Percentiles rank a stretch among this genome's conserved stretches.
Conservation (phyloP, 1,284 basidiomycete genomes). For the Microbotryomycetes sp. region DNA sequence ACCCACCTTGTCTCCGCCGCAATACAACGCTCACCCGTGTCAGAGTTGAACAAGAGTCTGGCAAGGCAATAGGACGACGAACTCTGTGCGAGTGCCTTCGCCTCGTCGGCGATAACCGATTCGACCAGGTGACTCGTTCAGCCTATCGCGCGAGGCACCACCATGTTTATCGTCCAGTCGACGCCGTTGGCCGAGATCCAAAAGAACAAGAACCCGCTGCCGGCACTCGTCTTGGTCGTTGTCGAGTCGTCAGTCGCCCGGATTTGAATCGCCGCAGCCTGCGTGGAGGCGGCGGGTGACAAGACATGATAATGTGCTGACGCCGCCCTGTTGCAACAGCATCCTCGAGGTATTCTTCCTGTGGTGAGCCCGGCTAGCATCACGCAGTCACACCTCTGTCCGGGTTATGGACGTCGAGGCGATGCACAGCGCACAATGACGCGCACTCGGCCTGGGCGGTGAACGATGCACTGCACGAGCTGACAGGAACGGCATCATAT, state of each 20-base stretch:
- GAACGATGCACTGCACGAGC: not conserved
- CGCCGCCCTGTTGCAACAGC: not conserved
- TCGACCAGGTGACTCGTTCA: not conserved
- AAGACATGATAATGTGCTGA: not conserved
- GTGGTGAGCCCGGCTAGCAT: slow-evolving; percentile 9
- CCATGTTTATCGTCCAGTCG: not conserved
- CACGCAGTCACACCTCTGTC: not conserved
- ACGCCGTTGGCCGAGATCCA: not conserved
- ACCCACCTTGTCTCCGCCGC: too few relatives aligned
- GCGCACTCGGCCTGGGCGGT: not conserved
- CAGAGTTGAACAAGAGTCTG: too few relatives aligned
- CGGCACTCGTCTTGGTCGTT: slow-evolving; percentile 18
- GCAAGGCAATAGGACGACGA: too few relatives aligned
- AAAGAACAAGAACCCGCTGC: slow-evolving; percentile 3
- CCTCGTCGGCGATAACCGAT: too few relatives aligned
- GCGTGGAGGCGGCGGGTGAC: too few relatives aligned
- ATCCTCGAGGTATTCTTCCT: slow-evolving; percentile 31
- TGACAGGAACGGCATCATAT: not conserved
- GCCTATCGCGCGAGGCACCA: not conserved
- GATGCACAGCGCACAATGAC: not conserved
- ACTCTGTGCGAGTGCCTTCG: too few relatives aligned
- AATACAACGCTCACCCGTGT: too few relatives aligned
- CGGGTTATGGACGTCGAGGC: too few relatives aligned
- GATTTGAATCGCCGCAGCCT: too few relatives aligned
- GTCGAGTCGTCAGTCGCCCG: slow-evolving; percentile 14